These are phyloP conservation scores for Penicillium riverlandense DNA, from an alignment of 495 filamentous ascomycete genomes.

Conservation along the genomic window DNA sequence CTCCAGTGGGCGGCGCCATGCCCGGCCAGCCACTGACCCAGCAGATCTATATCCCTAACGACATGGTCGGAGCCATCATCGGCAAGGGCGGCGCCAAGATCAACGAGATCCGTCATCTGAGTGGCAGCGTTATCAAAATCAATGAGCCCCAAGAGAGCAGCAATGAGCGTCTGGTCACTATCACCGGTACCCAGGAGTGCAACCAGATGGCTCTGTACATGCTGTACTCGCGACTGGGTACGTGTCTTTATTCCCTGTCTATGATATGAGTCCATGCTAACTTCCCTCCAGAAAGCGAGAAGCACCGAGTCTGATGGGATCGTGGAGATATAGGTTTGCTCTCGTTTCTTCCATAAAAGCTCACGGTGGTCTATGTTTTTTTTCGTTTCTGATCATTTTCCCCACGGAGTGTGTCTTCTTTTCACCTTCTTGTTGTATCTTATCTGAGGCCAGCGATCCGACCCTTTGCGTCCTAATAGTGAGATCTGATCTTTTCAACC, in stretches of 20 bases:
- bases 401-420: constrained; percentile 1
- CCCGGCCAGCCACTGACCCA: constrained; percentile 88
- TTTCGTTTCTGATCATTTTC: constrained; percentile 4
- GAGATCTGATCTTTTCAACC: constrained; percentile 15
- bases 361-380: constrained; percentile 28
- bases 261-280: constrained; percentile 6
- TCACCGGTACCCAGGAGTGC: constrained; percentile 94
- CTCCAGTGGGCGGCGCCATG: constrained; percentile 69
- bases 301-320: constrained; percentile 57
- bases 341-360: constrained; percentile 15
- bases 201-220: constrained; percentile 99
- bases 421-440: constrained; percentile 31
- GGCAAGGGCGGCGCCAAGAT: constrained; percentile 98
- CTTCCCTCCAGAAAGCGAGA: constrained; percentile 64
- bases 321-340: constrained; percentile 6
- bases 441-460: constrained; percentile 30
- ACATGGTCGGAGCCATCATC: constrained; percentile 99
- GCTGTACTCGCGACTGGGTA: constrained; percentile 94
- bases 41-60: constrained; percentile 98
- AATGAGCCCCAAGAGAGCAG: constrained; percentile 99
- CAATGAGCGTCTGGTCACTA: constrained; percentile 94
- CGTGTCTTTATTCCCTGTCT: constrained; percentile 33
- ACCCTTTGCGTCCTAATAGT: constrained; percentile 19
- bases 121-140: constrained; percentile 98
- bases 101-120: constrained; percentile 95